These are phyloP conservation scores for Botrytis fragariae DNA, from an alignment of 2,329 filamentous ascomycete genomes.

Conservation along the genomic window DNA sequence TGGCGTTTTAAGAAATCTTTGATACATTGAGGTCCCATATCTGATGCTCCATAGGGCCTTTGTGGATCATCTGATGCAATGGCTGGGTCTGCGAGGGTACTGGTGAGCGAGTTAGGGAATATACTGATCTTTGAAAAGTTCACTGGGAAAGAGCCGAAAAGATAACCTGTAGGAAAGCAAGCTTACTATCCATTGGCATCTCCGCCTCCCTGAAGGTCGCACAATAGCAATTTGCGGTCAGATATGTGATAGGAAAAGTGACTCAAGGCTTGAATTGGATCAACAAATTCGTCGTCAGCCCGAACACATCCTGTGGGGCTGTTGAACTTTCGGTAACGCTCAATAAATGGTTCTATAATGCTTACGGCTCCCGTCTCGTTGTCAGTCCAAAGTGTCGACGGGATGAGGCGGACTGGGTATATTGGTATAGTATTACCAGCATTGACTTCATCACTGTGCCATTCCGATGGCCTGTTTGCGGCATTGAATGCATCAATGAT, in stretches of 20 bases:
- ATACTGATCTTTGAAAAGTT: neutral
- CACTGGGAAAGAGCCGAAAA: no score
- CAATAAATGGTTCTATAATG: neutral
- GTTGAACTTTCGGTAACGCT: neutral
- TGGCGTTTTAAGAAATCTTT: neutral
- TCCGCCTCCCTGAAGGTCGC: neutral
- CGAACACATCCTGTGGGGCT: neutral
- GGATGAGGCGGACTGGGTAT: neutral
- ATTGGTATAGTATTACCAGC: neutral
- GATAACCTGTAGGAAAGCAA: neutral
- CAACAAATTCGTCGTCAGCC: neutral
- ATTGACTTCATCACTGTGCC: neutral
- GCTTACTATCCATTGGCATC: neutral
- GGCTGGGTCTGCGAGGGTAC: neutral
- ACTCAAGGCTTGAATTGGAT: neutral
- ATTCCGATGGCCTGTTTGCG: neutral
- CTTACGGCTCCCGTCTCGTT: neutral
- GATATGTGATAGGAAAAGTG: neutral
- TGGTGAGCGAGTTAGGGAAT: neutral
- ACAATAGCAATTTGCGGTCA: neutral
- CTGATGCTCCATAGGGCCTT: neutral
- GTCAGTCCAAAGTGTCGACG: neutral
- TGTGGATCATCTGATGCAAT: neutral
- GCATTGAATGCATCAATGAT: neutral
- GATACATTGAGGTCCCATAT: neutral